phyloP scores from a whole-genome alignment of 148 eudicot genomes.

The Camellia japonica region DNA sequence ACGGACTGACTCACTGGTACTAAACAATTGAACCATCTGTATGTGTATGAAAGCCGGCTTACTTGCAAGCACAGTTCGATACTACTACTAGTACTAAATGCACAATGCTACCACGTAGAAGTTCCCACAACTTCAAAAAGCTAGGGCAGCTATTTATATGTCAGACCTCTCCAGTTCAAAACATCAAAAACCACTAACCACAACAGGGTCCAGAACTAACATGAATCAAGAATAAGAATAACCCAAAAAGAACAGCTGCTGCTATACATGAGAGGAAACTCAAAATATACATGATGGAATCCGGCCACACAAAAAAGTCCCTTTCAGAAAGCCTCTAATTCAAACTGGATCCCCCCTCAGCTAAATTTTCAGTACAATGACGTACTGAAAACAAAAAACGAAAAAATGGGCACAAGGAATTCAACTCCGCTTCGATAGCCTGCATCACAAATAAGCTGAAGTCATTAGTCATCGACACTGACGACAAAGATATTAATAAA shows the following conservation, averaged over 20 bases:
- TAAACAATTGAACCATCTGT: too few relatives aligned
- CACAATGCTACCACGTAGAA: too few relatives aligned
- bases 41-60: too few relatives aligned
- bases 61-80: too few relatives aligned
- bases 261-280: conserved; percentile 24
- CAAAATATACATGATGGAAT: conserved; percentile 29
- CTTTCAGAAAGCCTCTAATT: conserved; percentile 7
- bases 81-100: too few relatives aligned
- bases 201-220: conserved; percentile 5
- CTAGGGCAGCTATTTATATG: too few relatives aligned
- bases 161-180: background rate
- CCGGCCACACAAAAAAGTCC: conserved; percentile 2
- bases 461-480: background rate
- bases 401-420: conserved; percentile 36
- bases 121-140: too few relatives aligned
- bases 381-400: conserved; percentile 38
- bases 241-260: conserved; percentile 1
- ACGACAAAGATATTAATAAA: background rate
- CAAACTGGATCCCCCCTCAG: conserved; percentile 1
- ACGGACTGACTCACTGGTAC: too few relatives aligned
- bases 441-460: conserved; percentile 24
- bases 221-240: conserved; percentile 11
- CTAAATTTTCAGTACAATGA: conserved; percentile 34
- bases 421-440: conserved; percentile 45
- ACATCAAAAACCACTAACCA: background rate